Conservation (phyloP, 2,329 filamentous ascomycete species). For the Rhynchosporium agropyri region DNA sequence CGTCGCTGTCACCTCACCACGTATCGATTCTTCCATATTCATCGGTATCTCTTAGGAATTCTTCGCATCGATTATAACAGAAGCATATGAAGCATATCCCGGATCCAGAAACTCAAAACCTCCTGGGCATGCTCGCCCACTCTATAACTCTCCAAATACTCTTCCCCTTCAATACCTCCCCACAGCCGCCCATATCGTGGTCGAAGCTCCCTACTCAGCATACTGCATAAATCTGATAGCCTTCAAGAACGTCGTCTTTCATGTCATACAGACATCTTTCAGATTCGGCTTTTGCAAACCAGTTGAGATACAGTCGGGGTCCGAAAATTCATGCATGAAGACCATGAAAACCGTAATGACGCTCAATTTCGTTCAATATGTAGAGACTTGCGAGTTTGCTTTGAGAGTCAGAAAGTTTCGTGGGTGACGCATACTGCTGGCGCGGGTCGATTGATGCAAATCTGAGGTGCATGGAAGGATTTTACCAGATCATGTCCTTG, state of each 20-base stretch:
- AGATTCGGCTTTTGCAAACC: conserved; percentile 37
- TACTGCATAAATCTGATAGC: conserved; percentile 41
- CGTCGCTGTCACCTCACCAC: neutral
- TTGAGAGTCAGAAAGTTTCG: conserved; percentile 45
- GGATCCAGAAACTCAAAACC: conserved; percentile 6
- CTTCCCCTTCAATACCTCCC: conserved; percentile 17
- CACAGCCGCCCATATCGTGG: conserved; percentile 46
- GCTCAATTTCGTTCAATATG: conserved; percentile 50
- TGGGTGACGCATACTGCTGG: neutral
- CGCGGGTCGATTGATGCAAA: neutral
- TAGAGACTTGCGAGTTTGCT: conserved; percentile 50
- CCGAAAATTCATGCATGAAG: conserved; percentile 48
- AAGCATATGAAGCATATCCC: conserved; percentile 12
- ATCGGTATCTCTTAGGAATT: conserved; percentile 5
- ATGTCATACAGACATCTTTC: neutral
- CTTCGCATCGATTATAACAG: conserved; percentile 12
- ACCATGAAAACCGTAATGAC: conserved; percentile 45
- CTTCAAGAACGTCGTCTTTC: conserved; percentile 42
- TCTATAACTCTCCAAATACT: conserved; percentile 44
- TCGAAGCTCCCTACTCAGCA: conserved; percentile 44
- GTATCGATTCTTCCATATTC: neutral
- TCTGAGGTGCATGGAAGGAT: neutral
- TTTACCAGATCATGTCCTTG: neutral
- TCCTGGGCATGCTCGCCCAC: neutral
- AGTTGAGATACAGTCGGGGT: conserved; percentile 43